Evolutionary conservation across 1,284 basidiomycete species (phyloP).

Genomic region (Sparassis latifolia): DNA sequence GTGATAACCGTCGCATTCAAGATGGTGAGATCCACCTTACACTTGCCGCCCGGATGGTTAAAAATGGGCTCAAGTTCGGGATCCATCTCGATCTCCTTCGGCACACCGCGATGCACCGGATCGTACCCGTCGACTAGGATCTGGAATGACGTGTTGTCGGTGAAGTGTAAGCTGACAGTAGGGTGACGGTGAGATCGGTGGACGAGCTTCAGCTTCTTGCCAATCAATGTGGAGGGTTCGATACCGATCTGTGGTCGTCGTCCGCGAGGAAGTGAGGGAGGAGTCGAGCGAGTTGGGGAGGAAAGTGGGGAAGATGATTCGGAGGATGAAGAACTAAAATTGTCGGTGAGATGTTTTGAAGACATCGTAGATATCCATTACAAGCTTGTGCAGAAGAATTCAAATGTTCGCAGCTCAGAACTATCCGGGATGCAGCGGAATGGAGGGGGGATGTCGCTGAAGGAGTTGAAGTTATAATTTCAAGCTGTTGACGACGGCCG

Average conservation of each 20-base stretch:
- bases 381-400: no score
- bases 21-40: conserved; percentile 36
- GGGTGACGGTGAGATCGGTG: conserved; percentile 49
- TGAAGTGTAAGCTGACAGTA: conserved; percentile 46
- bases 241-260: conserved; percentile 28
- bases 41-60: conserved; percentile 29
- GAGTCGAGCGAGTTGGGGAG: background rate
- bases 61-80: conserved; percentile 35
- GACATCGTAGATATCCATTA: background rate
- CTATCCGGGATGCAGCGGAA: no score
- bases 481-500: no score
- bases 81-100: conserved; percentile 54
- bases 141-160: conserved; percentile 48
- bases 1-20: conserved; percentile 47
- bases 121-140: conserved; percentile 58
- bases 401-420: no score
- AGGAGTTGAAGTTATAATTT: no score
- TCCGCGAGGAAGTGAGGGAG: background rate
- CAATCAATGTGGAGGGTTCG: conserved; percentile 41
- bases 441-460: no score
- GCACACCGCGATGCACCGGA: conserved; percentile 45
- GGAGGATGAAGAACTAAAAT: background rate
- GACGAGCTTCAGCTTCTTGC: conserved; percentile 44
- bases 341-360: background rate
- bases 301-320: background rate